Base-by-base conservation (phyloP, 805 yeast species). In the Cyberlindnera euphorbiiphila region DNA sequence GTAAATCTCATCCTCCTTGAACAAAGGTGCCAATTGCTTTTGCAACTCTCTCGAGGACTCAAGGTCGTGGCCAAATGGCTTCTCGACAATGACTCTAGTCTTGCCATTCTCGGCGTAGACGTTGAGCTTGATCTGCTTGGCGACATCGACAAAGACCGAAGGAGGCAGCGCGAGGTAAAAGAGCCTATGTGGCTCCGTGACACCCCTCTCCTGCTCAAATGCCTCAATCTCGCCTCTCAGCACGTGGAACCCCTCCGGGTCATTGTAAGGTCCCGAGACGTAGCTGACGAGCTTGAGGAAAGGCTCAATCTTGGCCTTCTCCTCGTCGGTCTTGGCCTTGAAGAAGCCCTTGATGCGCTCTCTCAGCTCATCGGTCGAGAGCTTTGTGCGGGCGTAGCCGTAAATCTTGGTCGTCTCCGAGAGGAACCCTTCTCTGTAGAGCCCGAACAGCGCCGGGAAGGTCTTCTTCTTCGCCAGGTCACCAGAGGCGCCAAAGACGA, bases 151-250 rank as follows among this genome's bases (percentile, higher is more conserved):
- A 65, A 93, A 93, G 26, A 83, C 95, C 9, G 88, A 79, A 23
- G 98, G 98, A 14, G 98, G 98, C 43, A 93, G 70, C 0, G 98
- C 98, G 54, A 93, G 73, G 64, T 93, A 93, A 65, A 85, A 88
- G 45, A 93, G 65, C 49, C 98, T 76, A 62, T 91, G 88, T 19
- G 87, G 77, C 46, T 69, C 68, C 13, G 49, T 45, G 23, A 71
- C 72, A 11, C 57, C 57, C 40, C 64, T 57, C 29, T 65, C 63
- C 7, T 53, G 37, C 63, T 91, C 97, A 48, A 79, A 75, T 41
- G 65, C 57, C 49, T 71, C 75, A 39, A 87, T 77, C 18, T 64
- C 65, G 23, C 68, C 49, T 49, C 74, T 72, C 45, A 93, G 71
- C 35, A 62, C 56, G 36, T 67, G 43, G 65, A 72, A 93, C n/a